Evolutionary conservation across 352 stramenopile species (phyloP), one percentile per base, ranked within the genome.

Genomic region (Phytophthora cactorum): DNA sequence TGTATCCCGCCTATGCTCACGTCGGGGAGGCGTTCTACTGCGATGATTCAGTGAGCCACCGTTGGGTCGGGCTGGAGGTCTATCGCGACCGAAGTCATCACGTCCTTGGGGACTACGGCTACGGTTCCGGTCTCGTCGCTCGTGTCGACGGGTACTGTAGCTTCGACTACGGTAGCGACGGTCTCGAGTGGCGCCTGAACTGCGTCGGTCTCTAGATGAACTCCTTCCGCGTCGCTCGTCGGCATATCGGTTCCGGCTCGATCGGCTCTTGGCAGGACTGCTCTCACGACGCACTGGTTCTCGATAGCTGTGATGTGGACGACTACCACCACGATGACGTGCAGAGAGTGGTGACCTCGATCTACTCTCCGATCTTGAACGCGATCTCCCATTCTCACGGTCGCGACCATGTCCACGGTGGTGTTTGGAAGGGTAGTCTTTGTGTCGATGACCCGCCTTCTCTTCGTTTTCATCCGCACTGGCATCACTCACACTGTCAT

Each of bases 11-110:
- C 11, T 29, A 45, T 43, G 15, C 5, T 68, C 50, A 27, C 50
- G 54, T 65, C 59, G 52, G 43, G 60, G 55, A 52, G 65, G 59
- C 12, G 66, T 69, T 51, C 11, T 71, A 27, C 65, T 71, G 12
- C 39, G 44, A 27, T 31, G 63, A 54, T 52, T 59, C 32, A 46
- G 15, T 5, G 50, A 56, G 50, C 11, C 17, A 17, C 31, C 52
- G 4, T n/a, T 49, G 41, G 7, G 43, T 46, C 63, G 46, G 15
- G 55, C 56, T 25, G 28, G 17, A 22, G 47, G 59, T 67, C 31
- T 64, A 44, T 76, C 55, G 9, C 63, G 63, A 25, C 67, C 67
- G 73, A 76, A 77, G 12, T 53, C 34, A 53, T 77, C 72, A 58
- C 63, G 63, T 12, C 8, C 55, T 31, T 36, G 41, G 17, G 25